Percentiles rank a stretch among this genome's conserved stretches.
Conservation (phyloP, 169 alveolate genomes). For the Cryptosporidium bovis region DNA sequence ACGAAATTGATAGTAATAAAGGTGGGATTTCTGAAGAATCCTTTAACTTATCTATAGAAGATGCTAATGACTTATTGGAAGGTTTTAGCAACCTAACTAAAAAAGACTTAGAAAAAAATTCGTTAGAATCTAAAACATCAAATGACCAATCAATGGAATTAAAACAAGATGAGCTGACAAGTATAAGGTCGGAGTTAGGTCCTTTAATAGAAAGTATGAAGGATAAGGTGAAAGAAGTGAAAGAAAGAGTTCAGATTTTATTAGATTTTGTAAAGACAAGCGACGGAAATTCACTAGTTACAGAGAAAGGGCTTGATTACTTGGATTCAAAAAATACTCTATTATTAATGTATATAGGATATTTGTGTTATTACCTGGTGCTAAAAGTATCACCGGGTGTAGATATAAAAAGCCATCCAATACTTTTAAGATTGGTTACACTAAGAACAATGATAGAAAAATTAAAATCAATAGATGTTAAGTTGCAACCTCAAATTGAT, state of each 20-base stretch:
- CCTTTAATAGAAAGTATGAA: slow-evolving; percentile 18
- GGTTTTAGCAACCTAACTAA: slow-evolving; percentile 23
- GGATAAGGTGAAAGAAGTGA: slow-evolving; percentile 60
- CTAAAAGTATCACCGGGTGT: slow-evolving; percentile 63
- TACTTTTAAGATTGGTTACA: slow-evolving; percentile 73
- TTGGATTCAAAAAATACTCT: slow-evolving; percentile 60
- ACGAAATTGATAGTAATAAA: slow-evolving; percentile 6
- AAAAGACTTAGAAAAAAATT: not conserved
- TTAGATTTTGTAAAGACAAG: slow-evolving; percentile 13
- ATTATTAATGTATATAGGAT: slow-evolving; percentile 52
- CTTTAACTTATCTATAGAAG: slow-evolving; percentile 40
- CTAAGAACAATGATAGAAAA: slow-evolving; percentile 74
- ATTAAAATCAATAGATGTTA: slow-evolving; percentile 72
- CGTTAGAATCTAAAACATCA: not conserved
- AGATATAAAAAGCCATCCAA: slow-evolving; percentile 75
- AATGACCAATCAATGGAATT: not conserved
- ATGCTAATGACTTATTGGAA: slow-evolving; percentile 31
- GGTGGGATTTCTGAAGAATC: not conserved
- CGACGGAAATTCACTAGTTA: slow-evolving; percentile 19
- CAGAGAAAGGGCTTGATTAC: slow-evolving; percentile 61
- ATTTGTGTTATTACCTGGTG: slow-evolving; percentile 64
- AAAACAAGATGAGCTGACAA: slow-evolving; percentile 7
- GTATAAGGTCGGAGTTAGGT: slow-evolving; percentile 21
- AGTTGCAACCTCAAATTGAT: slow-evolving; percentile 53
- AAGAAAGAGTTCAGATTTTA: slow-evolving; percentile 45